Base-by-base conservation (phyloP, 768 basidiomycete species). In the Tylopilus subfusipes region DNA sequence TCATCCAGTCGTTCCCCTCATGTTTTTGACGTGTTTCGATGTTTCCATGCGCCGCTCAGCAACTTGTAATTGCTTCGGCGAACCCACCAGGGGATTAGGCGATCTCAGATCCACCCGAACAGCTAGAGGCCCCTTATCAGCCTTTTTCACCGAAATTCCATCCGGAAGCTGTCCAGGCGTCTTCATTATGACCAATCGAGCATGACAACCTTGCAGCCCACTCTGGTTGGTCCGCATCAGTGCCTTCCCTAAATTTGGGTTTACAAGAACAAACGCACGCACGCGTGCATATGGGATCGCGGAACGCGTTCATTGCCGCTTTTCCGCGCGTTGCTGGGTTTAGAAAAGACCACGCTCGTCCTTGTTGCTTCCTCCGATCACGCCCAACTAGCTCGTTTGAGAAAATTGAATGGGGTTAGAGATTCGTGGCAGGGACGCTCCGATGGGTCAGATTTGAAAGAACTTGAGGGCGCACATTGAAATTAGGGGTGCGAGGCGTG, bases 11-110 rank as follows among this genome's bases (percentile, higher is more conserved):
- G 24, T 56, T 13, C 29, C 49, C 69, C 57, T 65, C 63, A 56
- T 68, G 66, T 62, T 59, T 58, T 64, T 55, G 60, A 58, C 67
- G 55, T 67, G 65, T 53, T 62, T 64, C 57, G 31, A 45, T 43
- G 43, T 43, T 58, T 66, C 55, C 48, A 56, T 54, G 56, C 50
- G 27, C 53, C 52, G 33, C 18, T 38, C 44, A 55, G 47, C 45
- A 42, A 9, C 58, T 57, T 56, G 54, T 50, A 48, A 18, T 67
- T 38, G 43, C 56, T 50, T 61, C 54, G 55, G 61, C 34, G 54
- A 56, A 57, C 54, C 59, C 60, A 63, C 60, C 52, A 59, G 63
- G 66, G 49, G 51, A 7, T 29, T 46, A 30, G 19, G 24, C 19
- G 33, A 69, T 69, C 68, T 69, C 31, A 69, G 68, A 69, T 69